Evolutionary conservation across 2,329 filamentous ascomycete genomes (phyloP).

Genomic region (Plenodomus tracheiphilus): DNA sequence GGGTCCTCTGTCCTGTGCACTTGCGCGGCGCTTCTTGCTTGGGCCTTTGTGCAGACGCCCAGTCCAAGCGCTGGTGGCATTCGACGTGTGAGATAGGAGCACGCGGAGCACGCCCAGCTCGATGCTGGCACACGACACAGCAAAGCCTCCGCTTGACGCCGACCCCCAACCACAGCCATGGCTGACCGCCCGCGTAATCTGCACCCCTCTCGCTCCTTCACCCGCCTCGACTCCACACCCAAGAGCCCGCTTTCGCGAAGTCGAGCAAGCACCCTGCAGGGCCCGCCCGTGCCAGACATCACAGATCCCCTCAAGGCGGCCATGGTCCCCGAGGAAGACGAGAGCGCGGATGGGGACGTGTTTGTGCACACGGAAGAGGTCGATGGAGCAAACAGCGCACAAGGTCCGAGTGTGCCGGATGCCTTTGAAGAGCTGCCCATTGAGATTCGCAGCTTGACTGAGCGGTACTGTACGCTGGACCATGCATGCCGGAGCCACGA

Average conservation of each 20-base stretch:
- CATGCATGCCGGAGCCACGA: neutral
- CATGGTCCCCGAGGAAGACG: conserved; percentile 40
- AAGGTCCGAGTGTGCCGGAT: conserved; percentile 54
- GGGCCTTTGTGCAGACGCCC: too few relatives aligned
- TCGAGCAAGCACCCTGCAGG: conserved; percentile 53
- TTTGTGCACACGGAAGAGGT: conserved; percentile 47
- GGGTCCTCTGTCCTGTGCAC: neutral
- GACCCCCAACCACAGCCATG: conserved; percentile 22
- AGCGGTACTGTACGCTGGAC: conserved; percentile 62
- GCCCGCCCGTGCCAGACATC: conserved; percentile 47
- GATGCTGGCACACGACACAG: conserved; percentile 31
- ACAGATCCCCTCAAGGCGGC: conserved; percentile 48
- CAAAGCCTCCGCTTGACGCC: conserved; percentile 6
- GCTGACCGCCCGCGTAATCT: conserved; percentile 41
- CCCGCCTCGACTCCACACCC: conserved; percentile 49
- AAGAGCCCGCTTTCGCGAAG: conserved; percentile 44
- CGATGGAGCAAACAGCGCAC: conserved; percentile 23
- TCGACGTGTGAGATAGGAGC: conserved; percentile 30
- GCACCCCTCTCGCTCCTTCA: conserved; percentile 54
- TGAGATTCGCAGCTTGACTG: conserved; percentile 86
- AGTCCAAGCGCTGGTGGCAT: conserved; percentile 34
- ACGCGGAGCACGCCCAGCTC: conserved; percentile 19
- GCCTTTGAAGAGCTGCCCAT: conserved; percentile 90
- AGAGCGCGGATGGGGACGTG: conserved; percentile 43
- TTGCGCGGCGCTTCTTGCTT: too few relatives aligned